Conservation (phyloP, 2,329 filamentous ascomycete species). For the Chrysosporium keratinophilum region DNA sequence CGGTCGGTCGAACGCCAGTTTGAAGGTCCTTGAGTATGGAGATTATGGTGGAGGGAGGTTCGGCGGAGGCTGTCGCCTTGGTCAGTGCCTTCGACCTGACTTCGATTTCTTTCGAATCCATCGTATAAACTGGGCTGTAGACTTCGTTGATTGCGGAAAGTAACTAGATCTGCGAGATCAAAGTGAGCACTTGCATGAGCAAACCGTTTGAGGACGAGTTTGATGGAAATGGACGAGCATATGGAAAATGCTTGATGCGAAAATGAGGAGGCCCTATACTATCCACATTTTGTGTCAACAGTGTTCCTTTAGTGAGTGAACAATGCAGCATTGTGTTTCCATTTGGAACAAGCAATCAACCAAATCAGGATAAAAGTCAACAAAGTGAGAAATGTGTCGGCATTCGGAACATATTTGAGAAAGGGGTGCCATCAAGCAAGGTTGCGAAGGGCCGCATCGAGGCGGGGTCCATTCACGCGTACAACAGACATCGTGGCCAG, state of each 20-base stretch:
- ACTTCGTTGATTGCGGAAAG: neutral
- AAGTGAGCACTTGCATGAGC: neutral
- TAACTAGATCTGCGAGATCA: neutral
- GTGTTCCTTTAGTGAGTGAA: neutral
- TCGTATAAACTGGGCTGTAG: constrained; percentile 24
- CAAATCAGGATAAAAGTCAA: neutral
- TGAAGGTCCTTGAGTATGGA: constrained; percentile 67
- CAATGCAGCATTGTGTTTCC: neutral
- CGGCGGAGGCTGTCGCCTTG: constrained; percentile 66
- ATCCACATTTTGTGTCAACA: neutral
- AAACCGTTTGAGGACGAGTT: neutral
- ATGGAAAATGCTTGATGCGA: neutral
- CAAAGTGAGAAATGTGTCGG: neutral
- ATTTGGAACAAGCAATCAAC: neutral
- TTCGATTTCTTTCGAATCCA: constrained; percentile 76
- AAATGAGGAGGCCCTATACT: neutral
- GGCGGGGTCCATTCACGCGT: neutral
- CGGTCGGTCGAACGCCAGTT: constrained; percentile 69
- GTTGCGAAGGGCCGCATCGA: neutral
- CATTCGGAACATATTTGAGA: neutral
- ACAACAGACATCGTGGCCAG: neutral
- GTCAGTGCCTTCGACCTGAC: constrained; percentile 65
- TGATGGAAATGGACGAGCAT: neutral
- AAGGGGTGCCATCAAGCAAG: neutral
- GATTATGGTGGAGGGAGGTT: constrained; percentile 61